These are phyloP conservation scores for Saccharomyces hybrid DNA, from an alignment of 1,139 yeast genomes.

Conservation along the genomic window DNA sequence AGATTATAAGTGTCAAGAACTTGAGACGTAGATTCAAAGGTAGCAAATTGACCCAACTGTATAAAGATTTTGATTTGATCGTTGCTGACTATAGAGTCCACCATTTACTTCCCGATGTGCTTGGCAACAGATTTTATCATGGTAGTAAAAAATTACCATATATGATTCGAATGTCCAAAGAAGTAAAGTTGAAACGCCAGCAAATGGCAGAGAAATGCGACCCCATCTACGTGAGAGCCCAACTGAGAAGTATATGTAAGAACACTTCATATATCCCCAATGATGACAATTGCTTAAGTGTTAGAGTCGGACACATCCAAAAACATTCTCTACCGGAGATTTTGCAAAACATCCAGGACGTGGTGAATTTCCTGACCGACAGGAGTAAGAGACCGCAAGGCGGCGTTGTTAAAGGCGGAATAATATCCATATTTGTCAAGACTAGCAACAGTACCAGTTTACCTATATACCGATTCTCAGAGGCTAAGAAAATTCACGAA, in stretches of 20 bases:
- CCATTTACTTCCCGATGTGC: constrained; percentile 46
- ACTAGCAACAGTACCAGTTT: constrained; percentile 59
- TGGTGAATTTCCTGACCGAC: constrained; percentile 44
- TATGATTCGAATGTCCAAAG: constrained; percentile 57
- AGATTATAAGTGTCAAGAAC: constrained; percentile 51
- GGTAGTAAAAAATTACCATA: constrained; percentile 52
- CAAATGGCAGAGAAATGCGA: constrained; percentile 35
- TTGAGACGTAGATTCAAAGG: constrained; percentile 42
- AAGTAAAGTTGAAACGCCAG: constrained; percentile 35
- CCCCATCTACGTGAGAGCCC: constrained; percentile 53
- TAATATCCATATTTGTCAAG: constrained; percentile 50
- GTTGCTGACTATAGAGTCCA: constrained; percentile 61
- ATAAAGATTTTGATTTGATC: constrained; percentile 56
- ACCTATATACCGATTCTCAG: constrained; percentile 31
- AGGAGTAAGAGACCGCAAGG: constrained; percentile 49
- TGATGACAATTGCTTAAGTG: constrained; percentile 38
- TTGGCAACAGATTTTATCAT: constrained; percentile 52
- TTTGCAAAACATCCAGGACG: constrained; percentile 48
- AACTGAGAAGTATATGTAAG: constrained; percentile 51
- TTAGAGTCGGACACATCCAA: constrained; percentile 47
- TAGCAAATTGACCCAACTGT: constrained; percentile 41
- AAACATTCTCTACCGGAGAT: constrained; percentile 39
- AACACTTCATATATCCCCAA: constrained; percentile 59
- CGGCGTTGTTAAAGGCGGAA: constrained; percentile 43
- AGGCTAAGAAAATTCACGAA: background rate